Evolutionary conservation across 768 basidiomycete species (phyloP), one percentile per base, ranked within the genome.

Genomic region (Polyporus arcularius): DNA sequence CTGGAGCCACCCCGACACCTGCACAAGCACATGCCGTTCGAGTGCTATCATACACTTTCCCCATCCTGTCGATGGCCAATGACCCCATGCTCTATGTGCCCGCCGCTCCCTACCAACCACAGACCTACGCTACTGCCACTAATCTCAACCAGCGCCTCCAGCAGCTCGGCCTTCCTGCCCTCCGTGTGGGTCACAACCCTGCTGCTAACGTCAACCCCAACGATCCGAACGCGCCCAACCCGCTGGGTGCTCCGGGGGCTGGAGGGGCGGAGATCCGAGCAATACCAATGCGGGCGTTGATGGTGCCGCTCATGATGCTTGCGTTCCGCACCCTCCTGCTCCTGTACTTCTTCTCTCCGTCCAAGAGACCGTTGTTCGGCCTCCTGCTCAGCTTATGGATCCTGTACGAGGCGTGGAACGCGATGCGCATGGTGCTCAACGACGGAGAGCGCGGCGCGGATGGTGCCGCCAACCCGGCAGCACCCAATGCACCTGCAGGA

Each of bases 321-420:
- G 57, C 83, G 7, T 78, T 91, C 67, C 86, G 90, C 55, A 89
- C 86, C 4, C 66, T 83, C 12, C 77, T 92, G 12, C 75, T 92
- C 31, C 77, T 92, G 3, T 92, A 91, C 72, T 90, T 92, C 71
- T 86, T 92, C 67, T 86, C 87, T 4, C 90, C 90, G 0, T 81
- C 87, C 7, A 80, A 87, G 64, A 88, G 89, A 57, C 90, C 90
- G 5, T 70, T 91, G 18, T 82, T 91, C 60, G 87, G 85, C 39
- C 64, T 89, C 41, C 74, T 90, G 58, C 79, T 92, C 32, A 73
- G 86, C 26, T 82, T 78, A 2, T 91, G 88, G 88, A 83, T 89
- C 71, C 57, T 87, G 28, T 92, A 89, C 70, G 90, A 92, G 71
- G 84, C 88, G 38, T 90, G 88, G 88, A 82, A 81, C 53, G 86